Evolutionary conservation across 441 rosid species (phyloP), one percentile per base, ranked within the genome.

Genomic region (Bruguiera hainesii): DNA sequence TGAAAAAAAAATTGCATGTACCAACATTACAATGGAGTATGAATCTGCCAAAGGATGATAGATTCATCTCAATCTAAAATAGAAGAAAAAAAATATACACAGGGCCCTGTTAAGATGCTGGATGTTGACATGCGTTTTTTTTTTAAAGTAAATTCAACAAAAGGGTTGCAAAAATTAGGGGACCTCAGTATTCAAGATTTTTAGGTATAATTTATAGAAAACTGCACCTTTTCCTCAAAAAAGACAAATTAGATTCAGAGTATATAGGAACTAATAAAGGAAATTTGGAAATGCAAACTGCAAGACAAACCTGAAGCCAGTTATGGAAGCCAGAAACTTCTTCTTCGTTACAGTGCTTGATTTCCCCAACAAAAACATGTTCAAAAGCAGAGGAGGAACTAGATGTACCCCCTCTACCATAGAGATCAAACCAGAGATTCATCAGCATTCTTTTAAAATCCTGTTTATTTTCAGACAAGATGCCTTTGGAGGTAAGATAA

Each of bases 341-440:
- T 76, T 84, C 82, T 55, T 86, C 94, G 51, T 81, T 89, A 23
- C 61, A 70, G 26, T 87, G 83, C 84, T 89, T 91, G 71, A 94
- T 83, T 82, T 94, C 97, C 66, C 97, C 97, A 0, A 94, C 99
- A 82, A 94, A 94, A 67, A 94, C 99, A 80, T 94, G 99, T 70
- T 94, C 99, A 72, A 94, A 94, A 42, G 99, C 97, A 82, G 97
- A 94, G 71, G 97, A 94, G 29, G 88, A 87, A 51, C 85, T 84
- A 65, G 83, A 81, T 20, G 92, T 79, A 66, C 97, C 97, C 70
- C 97, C 97, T 37, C 99, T 91, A 13, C 85, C 82, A 76, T 87
- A 87, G 5, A 91, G 91, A 76, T 88, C 85, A 39, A 94, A 94
- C 97, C 99, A 94, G 53, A 91, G 85, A 74, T 74, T 78, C 20